phyloP scores from a whole-genome alignment of 1,284 basidiomycete genomes.

The Ceratorhiza oryzae-sativae region DNA sequence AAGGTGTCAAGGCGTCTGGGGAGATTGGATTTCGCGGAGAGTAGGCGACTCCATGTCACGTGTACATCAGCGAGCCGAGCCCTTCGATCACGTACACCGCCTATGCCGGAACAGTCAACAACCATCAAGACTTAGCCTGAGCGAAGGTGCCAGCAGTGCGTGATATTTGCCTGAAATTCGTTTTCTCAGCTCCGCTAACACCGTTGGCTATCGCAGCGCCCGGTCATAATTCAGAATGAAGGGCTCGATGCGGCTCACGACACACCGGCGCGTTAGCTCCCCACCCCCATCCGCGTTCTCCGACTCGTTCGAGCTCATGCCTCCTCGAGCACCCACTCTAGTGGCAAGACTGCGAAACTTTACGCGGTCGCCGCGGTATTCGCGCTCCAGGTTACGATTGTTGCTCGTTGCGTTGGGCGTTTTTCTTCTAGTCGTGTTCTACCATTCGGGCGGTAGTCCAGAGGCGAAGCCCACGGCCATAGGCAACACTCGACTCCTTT shows the following conservation, averaged over 20 bases:
- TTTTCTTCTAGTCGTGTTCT: constrained; percentile 30
- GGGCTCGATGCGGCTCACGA: constrained; percentile 14
- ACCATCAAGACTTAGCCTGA: not conserved
- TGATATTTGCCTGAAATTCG: not conserved
- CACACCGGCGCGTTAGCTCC: constrained; percentile 27
- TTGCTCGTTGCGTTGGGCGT: constrained; percentile 13
- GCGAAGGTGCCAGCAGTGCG: not conserved
- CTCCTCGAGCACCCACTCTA: constrained; percentile 1
- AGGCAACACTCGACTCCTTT: not conserved
- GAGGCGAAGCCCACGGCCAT: not conserved
- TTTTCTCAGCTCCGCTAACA: not conserved
- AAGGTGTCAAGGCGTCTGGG: not conserved
- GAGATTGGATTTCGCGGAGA: not conserved
- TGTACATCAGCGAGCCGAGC: not conserved
- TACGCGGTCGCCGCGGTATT: constrained; percentile 25
- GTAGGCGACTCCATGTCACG: not conserved
- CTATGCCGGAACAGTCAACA: constrained; percentile 14
- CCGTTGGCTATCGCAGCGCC: not conserved
- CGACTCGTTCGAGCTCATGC: constrained; percentile 34
- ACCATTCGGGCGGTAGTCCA: not conserved
- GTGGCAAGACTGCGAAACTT: not conserved
- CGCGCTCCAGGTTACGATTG: constrained; percentile 9
- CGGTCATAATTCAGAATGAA: constrained; percentile 7
- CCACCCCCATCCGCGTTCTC: constrained; percentile 25
- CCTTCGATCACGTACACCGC: constrained; percentile 4